Evolutionary conservation across 495 filamentous ascomycete genomes (phyloP).

Genomic region (Aspergillus cristatus): DNA sequence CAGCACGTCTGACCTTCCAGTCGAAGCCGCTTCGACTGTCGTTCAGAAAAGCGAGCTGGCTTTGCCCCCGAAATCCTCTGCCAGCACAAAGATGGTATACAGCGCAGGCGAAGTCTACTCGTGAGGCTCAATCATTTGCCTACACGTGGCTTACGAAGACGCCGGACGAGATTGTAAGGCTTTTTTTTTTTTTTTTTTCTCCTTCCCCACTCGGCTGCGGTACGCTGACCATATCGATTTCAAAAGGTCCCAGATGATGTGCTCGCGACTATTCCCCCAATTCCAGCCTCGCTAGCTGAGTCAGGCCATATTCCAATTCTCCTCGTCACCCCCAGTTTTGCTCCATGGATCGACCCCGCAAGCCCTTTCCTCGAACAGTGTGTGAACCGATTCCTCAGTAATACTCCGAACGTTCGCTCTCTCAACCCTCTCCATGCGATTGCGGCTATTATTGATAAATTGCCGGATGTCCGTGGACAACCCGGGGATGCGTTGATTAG

Average conservation of each 20-base stretch:
- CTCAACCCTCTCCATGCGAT: slow-evolving; percentile 16
- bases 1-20: slow-evolving; percentile 9
- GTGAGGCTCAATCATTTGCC: slow-evolving; percentile 11
- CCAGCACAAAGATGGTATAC: slow-evolving; percentile 10
- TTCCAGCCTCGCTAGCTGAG: slow-evolving; percentile 4
- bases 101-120: slow-evolving; percentile 9
- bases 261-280: slow-evolving; percentile 19
- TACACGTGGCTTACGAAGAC: slow-evolving; percentile 32
- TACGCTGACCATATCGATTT: slow-evolving; percentile 9
- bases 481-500: neutral
- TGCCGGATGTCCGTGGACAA: slow-evolving; percentile 15
- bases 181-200: too few relatives aligned
- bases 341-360: slow-evolving; percentile 28
- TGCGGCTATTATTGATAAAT: slow-evolving; percentile 29
- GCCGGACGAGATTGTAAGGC: slow-evolving; percentile 29
- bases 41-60: slow-evolving; percentile 5
- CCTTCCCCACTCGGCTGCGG: too few relatives aligned
- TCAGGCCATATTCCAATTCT: slow-evolving; percentile 20
- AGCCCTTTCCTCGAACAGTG: slow-evolving; percentile 23
- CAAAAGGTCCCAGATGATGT: slow-evolving; percentile 26
- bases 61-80: neutral
- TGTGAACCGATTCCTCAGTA: slow-evolving; percentile 16
- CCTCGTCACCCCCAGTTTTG: slow-evolving; percentile 32
- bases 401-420: neutral
- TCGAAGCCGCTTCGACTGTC: slow-evolving; percentile 2